Conservation (phyloP, 345 rosid genomes). For the Streptanthus diversifolius region DNA sequence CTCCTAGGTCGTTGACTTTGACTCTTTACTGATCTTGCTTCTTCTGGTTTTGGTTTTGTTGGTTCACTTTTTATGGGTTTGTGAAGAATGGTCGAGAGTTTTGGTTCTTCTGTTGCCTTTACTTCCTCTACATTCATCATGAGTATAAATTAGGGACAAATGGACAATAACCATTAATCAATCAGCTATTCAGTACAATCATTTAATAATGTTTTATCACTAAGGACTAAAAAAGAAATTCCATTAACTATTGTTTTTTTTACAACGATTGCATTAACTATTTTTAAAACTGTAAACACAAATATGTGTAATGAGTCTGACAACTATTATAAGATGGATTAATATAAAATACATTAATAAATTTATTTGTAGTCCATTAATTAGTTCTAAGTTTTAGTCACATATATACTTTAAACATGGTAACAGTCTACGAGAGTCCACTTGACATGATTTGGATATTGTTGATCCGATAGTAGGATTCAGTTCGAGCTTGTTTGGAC, state of each 20-base stretch:
- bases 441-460: background rate
- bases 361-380: background rate
- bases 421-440: background rate
- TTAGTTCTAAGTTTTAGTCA: background rate
- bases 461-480: background rate
- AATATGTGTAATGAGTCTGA: too few species aligned
- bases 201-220: background rate
- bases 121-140: constrained; percentile 17
- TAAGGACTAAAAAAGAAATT: too few species aligned
- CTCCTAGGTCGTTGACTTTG: constrained; percentile 19
- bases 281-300: too few species aligned
- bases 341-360: background rate
- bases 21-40: constrained; percentile 11
- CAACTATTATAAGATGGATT: too few species aligned
- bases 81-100: background rate
- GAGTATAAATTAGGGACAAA: background rate
- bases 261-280: too few species aligned
- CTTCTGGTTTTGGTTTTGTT: constrained; percentile 15
- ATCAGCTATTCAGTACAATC: background rate
- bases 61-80: constrained; percentile 12
- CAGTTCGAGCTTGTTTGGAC: background rate
- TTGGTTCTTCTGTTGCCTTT: constrained; percentile 19
- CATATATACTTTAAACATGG: background rate
- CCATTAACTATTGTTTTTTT: too few species aligned
- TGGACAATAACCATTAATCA: background rate